Base-by-base conservation (phyloP, 345 rosid genomes). In the Salix brachista region DNA sequence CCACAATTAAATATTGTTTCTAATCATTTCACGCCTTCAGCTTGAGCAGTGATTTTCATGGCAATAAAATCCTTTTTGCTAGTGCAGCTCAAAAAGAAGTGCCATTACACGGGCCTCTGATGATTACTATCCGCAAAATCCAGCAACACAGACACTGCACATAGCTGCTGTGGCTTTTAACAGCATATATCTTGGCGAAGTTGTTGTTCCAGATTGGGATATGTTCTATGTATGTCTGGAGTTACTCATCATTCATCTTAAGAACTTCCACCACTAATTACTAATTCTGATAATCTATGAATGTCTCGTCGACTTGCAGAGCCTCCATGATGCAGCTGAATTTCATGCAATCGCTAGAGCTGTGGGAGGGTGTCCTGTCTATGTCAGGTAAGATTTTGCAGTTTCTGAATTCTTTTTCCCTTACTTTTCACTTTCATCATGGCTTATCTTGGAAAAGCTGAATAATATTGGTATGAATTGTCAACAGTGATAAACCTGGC, bases 131-230 rank as follows among this genome's bases (percentile, higher is more conserved):
- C 92, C 90, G 13, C 6, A 80, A 44, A 83, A 87, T 30, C 88
- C 87, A 30, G 65, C 80, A 41, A 80, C 92, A 48, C 86, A 84
- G 83, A 86, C 87, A 4, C 80, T 83, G 74, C 92, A 89, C 77
- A 78, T 86, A 80, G 90, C 88, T 80, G 85, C 88, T 58, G 88
- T 87, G 67, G 79, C 89, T 18, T 89, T 83, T 77, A 89, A 87
- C 81, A 87, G 90, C 83, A 77, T 86, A 72, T 86, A 87, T 75
- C 88, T 87, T 28, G 90, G 92, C 50, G 92, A 87, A 89, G 79
- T 87, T 19, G 75, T 85, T 67, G 89, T 86, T 78, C 90, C 90
- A 18, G 90, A 89, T 36, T 89, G 90, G 89, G 90, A 87, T 75
- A 87, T 87, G 89, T 89, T 89, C 81, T 87, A 87, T 69, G 90